A percentile compares a stretch with the other conserved stretches of the same genome.
phyloP scores from a whole-genome alignment of 805 yeast species.

The Wickerhamomyces subpelliculosus region DNA sequence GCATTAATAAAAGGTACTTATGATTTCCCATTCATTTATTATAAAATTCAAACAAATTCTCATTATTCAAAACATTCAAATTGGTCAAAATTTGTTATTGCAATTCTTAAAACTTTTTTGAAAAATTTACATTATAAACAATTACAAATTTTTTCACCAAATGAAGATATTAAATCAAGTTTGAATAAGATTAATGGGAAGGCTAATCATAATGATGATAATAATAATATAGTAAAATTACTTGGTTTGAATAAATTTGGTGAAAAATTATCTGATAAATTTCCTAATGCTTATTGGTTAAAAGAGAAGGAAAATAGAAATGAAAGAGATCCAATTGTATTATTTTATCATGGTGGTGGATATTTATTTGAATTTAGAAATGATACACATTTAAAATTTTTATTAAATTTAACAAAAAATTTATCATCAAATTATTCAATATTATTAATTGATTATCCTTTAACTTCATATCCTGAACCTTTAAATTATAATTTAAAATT shows the following conservation, averaged over 20 bases:
- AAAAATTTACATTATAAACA: conserved; percentile 2
- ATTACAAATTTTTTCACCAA: background rate
- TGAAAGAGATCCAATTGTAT: background rate
- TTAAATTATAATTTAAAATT: background rate
- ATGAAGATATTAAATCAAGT: background rate
- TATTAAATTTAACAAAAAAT: background rate
- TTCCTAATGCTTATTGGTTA: background rate
- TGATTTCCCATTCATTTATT: background rate
- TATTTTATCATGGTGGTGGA: conserved; percentile 3
- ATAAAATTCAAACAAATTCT: background rate
- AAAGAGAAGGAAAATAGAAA: background rate
- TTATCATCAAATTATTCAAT: conserved; percentile 1
- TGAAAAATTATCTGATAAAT: background rate
- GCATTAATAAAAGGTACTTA: background rate
- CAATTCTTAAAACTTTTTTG: background rate
- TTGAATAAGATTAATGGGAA: too few species aligned
- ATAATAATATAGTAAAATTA: background rate
- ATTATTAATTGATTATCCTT: conserved; percentile 1
- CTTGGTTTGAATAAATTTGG: background rate
- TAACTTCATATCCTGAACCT: background rate
- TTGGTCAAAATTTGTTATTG: background rate
- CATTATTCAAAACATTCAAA: background rate
- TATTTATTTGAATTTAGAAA: conserved; percentile 1
- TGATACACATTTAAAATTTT: background rate
- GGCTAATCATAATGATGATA: background rate